These are phyloP conservation scores for Aspergillus novofumigatus DNA, from an alignment of 2,329 filamentous ascomycete species.

Conservation along the genomic window DNA sequence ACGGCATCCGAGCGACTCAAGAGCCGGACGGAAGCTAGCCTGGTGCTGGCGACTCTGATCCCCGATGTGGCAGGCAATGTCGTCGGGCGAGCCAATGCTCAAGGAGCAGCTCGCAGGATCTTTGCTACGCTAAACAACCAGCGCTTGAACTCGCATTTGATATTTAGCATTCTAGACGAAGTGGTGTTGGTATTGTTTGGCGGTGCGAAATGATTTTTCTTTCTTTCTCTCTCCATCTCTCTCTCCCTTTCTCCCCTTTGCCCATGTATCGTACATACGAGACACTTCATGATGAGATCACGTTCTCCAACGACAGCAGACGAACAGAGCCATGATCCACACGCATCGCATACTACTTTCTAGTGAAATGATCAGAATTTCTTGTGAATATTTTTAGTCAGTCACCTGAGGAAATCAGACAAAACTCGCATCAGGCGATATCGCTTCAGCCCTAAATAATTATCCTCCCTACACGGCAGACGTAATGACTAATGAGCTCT, in stretches of 20 bases:
- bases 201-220: slow-evolving; percentile 12
- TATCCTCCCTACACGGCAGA: not conserved
- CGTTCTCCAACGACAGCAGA: not conserved
- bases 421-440: not conserved
- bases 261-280: not conserved
- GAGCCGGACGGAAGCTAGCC: slow-evolving; percentile 78
- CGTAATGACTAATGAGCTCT: not conserved
- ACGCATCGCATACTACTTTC: not conserved
- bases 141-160: slow-evolving; percentile 72
- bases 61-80: slow-evolving; percentile 91
- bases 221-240: not conserved
- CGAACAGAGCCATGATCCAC: not conserved
- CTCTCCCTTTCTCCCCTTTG: not conserved
- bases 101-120: slow-evolving; percentile 80
- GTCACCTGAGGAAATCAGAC: not conserved
- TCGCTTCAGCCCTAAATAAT: not conserved
- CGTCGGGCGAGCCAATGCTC: slow-evolving; percentile 86
- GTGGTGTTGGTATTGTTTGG: slow-evolving; percentile 62
- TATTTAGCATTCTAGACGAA: slow-evolving; percentile 69
- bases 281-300: not conserved
- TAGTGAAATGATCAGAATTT: not conserved
- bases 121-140: slow-evolving; percentile 90
- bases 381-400: not conserved
- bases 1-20: slow-evolving; percentile 70
- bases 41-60: slow-evolving; percentile 83